Percentiles rank a stretch among this genome's conserved stretches.
These are phyloP conservation scores for Aspergillus glaucus DNA, from an alignment of 2,329 filamentous ascomycete genomes.

Conservation along the genomic window DNA sequence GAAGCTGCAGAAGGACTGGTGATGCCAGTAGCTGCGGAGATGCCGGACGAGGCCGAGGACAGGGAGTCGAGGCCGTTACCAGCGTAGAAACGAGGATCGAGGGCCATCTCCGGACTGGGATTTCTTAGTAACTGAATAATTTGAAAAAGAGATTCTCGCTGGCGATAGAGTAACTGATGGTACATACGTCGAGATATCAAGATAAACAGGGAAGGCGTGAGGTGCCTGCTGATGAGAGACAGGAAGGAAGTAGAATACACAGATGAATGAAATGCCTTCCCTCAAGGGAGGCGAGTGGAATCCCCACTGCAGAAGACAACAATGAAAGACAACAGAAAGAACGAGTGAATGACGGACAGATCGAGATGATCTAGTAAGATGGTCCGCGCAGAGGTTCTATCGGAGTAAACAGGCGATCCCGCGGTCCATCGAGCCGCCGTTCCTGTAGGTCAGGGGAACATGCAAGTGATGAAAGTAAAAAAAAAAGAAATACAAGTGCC, in stretches of 20 bases:
- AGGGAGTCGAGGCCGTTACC: slow-evolving; percentile 26
- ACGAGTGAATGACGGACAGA: neutral
- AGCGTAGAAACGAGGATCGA: slow-evolving; percentile 35
- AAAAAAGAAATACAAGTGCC: slow-evolving; percentile 1
- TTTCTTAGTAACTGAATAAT: slow-evolving; percentile 35
- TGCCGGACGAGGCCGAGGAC: slow-evolving; percentile 28
- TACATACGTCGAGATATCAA: slow-evolving; percentile 33
- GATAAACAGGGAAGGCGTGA: slow-evolving; percentile 5
- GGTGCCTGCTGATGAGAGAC: neutral
- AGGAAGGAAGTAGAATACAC: neutral
- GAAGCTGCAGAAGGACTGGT: slow-evolving; percentile 32
- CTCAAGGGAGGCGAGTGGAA: neutral
- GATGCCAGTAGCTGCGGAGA: slow-evolving; percentile 29
- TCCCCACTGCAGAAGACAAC: too few species aligned
- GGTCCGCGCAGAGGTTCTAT: neutral
- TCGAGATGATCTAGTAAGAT: neutral
- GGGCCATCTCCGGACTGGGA: slow-evolving; percentile 33
- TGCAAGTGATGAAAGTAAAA: neutral
- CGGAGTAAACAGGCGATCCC: neutral
- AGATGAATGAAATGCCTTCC: neutral
- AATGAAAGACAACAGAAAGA: neutral
- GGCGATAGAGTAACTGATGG: slow-evolving; percentile 31
- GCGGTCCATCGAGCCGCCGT: neutral
- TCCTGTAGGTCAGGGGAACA: neutral
- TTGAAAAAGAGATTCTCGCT: slow-evolving; percentile 34